These are phyloP conservation scores for Trametes maxima DNA, from an alignment of 768 basidiomycete species.

Conservation along the genomic window DNA sequence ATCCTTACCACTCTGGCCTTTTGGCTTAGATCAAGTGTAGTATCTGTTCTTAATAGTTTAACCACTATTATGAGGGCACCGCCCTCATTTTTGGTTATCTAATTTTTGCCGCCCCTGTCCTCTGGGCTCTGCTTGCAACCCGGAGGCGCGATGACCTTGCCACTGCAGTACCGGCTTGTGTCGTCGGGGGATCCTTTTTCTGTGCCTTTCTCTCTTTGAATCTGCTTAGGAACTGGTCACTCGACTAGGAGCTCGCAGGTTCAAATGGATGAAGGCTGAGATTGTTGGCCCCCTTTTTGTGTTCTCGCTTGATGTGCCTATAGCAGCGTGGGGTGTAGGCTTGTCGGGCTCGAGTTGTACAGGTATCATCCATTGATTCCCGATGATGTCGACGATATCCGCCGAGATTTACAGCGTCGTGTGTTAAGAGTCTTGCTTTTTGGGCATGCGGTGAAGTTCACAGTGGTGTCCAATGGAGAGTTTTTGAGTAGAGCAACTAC, in stretches of 20 bases:
- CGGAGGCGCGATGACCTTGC: conserved; percentile 36
- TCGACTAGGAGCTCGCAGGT: conserved; percentile 10
- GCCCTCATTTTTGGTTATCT: conserved; percentile 40
- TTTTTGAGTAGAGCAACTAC: too few species aligned
- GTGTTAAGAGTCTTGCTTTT: too few species aligned
- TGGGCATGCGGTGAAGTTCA: too few species aligned
- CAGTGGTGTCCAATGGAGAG: too few species aligned
- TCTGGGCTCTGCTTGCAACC: conserved; percentile 35
- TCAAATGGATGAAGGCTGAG: conserved; percentile 18
- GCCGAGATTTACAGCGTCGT: too few species aligned
- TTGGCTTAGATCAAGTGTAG: conserved; percentile 81
- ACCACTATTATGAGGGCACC: conserved; percentile 42
- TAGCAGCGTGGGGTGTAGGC: too few species aligned
- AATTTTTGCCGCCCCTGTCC: conserved; percentile 37
- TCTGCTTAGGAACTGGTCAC: conserved; percentile 10
- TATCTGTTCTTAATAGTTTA: conserved; percentile 70
- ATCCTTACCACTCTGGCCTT: conserved; percentile 56
- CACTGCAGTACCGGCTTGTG: conserved; percentile 36
- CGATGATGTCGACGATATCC: too few species aligned
- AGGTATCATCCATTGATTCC: too few species aligned
- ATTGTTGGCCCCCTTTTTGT: not conserved
- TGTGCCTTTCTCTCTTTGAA: conserved; percentile 4
- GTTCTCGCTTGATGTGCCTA: too few species aligned
- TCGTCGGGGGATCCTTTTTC: conserved; percentile 33
- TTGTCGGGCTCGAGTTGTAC: too few species aligned